These are phyloP conservation scores for Talaromyces atroroseus DNA, from an alignment of 2,329 filamentous ascomycete genomes.

Conservation along the genomic window DNA sequence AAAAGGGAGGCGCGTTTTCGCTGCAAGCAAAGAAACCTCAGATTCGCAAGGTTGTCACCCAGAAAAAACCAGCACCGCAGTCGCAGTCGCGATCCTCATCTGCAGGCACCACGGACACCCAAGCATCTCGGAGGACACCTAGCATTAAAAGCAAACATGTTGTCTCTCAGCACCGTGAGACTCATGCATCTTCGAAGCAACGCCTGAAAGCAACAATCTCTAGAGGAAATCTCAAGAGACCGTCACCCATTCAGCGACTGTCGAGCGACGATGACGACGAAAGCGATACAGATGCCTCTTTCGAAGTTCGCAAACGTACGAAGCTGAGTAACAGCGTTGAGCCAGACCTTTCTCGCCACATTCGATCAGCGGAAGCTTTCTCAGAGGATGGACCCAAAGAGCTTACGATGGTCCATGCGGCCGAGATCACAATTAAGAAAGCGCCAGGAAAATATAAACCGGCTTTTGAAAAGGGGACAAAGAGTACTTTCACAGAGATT, in stretches of 20 bases:
- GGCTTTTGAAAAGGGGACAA: constrained; percentile 43
- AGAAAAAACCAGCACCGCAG: constrained; percentile 28
- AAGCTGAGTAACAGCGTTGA: constrained; percentile 37
- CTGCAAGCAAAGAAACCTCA: constrained; percentile 38
- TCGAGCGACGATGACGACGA: constrained; percentile 39
- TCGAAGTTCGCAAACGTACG: constrained; percentile 40
- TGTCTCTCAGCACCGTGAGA: neutral
- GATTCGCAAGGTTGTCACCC: constrained; percentile 36
- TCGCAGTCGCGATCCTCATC: constrained; percentile 26
- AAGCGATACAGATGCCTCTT: constrained; percentile 36
- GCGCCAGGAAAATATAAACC: constrained; percentile 47
- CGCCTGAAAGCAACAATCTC: constrained; percentile 26
- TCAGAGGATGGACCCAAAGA: constrained; percentile 32
- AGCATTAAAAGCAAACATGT: constrained; percentile 20
- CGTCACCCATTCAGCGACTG: constrained; percentile 34
- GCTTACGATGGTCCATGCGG: constrained; percentile 45
- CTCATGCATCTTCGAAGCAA: constrained; percentile 21
- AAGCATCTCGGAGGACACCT: neutral
- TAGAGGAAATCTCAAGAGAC: constrained; percentile 30
- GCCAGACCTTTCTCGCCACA: constrained; percentile 38
- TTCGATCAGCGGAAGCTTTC: constrained; percentile 44
- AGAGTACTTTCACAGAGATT: constrained; percentile 43
- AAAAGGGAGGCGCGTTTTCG: constrained; percentile 39
- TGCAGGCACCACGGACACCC: constrained; percentile 16
- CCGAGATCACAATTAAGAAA: constrained; percentile 42